A percentile compares a stretch with the other conserved stretches of the same genome.
phyloP scores from a whole-genome alignment of 805 yeast genomes.

The Candida verbasci region DNA sequence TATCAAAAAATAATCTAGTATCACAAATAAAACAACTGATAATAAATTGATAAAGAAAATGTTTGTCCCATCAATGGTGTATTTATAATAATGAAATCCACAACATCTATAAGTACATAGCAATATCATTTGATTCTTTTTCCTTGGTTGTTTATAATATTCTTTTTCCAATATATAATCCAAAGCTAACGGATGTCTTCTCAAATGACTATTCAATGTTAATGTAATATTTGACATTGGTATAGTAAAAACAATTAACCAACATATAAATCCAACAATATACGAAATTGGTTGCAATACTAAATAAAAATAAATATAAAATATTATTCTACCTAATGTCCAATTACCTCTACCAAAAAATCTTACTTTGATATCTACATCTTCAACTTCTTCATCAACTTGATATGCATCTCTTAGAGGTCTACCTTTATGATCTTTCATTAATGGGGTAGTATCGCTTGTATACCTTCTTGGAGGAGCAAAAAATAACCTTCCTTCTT shows the following conservation, averaged over 20 bases:
- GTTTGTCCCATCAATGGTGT: constrained; percentile 94
- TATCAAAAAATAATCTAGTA: constrained; percentile 67
- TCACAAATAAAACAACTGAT: constrained; percentile 75
- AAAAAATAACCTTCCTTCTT: constrained; percentile 75
- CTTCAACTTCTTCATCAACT: constrained; percentile 14
- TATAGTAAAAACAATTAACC: constrained; percentile 83
- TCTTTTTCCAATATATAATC: constrained; percentile 59
- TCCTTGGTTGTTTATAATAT: constrained; percentile 34
- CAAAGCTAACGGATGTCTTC: constrained; percentile 89
- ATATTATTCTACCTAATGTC: constrained; percentile 77
- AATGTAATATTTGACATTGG: constrained; percentile 85
- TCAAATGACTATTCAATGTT: constrained; percentile 68
- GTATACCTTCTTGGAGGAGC: constrained; percentile 55
- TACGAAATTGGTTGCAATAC: constrained; percentile 64
- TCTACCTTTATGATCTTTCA: constrained; percentile 41
- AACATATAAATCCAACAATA: constrained; percentile 55
- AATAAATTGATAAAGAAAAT: constrained; percentile 84
- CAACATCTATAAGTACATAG: constrained; percentile 90
- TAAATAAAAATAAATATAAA: constrained; percentile 66
- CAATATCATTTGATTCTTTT: constrained; percentile 57
- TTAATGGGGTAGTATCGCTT: constrained; percentile 26
- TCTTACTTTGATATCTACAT: constrained; percentile 43
- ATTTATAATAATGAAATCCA: constrained; percentile 91
- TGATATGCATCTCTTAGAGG: constrained; percentile 35
- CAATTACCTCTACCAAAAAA: constrained; percentile 90